Percentiles rank a stretch among this genome's conserved stretches.
These are phyloP conservation scores for Tuber indicum DNA, from an alignment of 495 filamentous ascomycete species.

Conservation along the genomic window DNA sequence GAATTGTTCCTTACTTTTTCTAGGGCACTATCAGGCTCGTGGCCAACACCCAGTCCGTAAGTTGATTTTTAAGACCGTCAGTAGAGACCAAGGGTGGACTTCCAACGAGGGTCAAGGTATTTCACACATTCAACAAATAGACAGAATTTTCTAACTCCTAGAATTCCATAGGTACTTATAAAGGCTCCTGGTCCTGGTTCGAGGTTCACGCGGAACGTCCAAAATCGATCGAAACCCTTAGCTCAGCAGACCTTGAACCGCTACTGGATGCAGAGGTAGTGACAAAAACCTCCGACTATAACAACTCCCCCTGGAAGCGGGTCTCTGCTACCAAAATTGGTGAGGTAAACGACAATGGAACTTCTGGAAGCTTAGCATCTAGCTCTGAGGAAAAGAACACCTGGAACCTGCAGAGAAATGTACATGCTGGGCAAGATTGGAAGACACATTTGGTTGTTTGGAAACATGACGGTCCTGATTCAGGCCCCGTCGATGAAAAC, in stretches of 20 bases:
- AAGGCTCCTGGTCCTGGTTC: conserved; percentile 23
- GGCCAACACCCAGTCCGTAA: conserved; percentile 47
- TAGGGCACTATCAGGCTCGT: background rate
- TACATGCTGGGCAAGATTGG: conserved; percentile 1
- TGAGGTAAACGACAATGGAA: background rate
- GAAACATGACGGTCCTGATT: conserved; percentile 6
- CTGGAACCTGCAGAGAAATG: conserved; percentile 19
- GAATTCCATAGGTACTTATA: conserved; percentile 17
- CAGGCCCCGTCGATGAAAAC: background rate
- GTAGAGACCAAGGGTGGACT: conserved; percentile 63
- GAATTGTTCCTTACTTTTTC: background rate
- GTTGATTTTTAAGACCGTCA: conserved; percentile 59
- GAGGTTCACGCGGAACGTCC: conserved; percentile 24
- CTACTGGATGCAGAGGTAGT: conserved; percentile 6
- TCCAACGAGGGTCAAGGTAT: conserved; percentile 28
- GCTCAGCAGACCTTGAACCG: background rate
- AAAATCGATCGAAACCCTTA: conserved; percentile 7
- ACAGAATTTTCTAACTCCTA: background rate
- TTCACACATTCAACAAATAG: background rate
- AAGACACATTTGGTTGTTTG: conserved; percentile 21
- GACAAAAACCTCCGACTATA: background rate
- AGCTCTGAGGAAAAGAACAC: background rate
- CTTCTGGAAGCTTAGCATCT: background rate
- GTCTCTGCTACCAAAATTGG: background rate
- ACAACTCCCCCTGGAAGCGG: conserved; percentile 6